A percentile compares a stretch with the other conserved stretches of the same genome.
phyloP scores from a whole-genome alignment of 2,329 filamentous ascomycete genomes.

The Trichoderma pleuroti region DNA sequence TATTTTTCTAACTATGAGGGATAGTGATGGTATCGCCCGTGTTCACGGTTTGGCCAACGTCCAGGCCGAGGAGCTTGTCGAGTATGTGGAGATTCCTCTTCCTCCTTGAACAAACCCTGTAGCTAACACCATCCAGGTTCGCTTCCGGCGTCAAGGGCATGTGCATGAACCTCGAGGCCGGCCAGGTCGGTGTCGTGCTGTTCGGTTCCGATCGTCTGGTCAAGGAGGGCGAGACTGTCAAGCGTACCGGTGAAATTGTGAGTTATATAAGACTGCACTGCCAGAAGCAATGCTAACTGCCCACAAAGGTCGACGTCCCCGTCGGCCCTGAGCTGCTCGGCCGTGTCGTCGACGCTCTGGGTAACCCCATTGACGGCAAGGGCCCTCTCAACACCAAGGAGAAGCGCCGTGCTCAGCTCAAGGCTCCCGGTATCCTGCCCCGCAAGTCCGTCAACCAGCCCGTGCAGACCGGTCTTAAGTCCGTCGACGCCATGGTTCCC shows the following conservation, averaged over 20 bases:
- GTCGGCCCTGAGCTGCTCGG: constrained; percentile 91
- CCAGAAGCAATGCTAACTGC: constrained; percentile 25
- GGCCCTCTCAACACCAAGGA: constrained; percentile 89
- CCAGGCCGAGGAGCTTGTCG: constrained; percentile 99
- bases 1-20: constrained; percentile 33
- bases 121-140: constrained; percentile 62
- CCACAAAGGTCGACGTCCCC: constrained; percentile 83
- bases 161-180: constrained; percentile 99
- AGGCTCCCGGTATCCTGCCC: constrained; percentile 97
- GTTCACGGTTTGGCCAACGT: constrained; percentile 99
- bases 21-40: constrained; percentile 99
- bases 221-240: constrained; percentile 98
- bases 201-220: constrained; percentile 99
- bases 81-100: constrained; percentile 61
- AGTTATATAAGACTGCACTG: constrained; percentile 39
- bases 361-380: constrained; percentile 99
- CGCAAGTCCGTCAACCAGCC: constrained; percentile 97
- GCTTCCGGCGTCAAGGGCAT: constrained; percentile 99
- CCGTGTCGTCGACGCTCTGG: constrained; percentile 96
- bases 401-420: constrained; percentile 95
- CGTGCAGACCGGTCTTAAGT: constrained; percentile 99
- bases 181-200: constrained; percentile 99
- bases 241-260: constrained; percentile 99
- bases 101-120: neutral
- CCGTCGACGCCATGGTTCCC: constrained; percentile 98